A percentile compares a stretch with the other conserved stretches of the same genome.
Evolutionary conservation across 345 rosid genomes (phyloP).

Genomic region (Gossypium arboreum): DNA sequence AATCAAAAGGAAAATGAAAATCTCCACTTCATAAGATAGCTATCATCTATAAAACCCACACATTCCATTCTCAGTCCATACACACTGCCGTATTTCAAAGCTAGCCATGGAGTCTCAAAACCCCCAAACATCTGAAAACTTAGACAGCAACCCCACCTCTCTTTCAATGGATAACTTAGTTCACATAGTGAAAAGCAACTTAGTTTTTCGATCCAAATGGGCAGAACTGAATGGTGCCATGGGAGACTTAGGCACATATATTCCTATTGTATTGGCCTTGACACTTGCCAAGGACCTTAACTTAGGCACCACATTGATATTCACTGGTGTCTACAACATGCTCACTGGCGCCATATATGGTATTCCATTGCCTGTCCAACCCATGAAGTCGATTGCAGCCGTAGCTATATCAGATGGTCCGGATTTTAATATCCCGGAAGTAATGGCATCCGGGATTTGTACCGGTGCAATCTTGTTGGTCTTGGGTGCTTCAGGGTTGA

Average conservation of each 20-base stretch:
- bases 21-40: neutral
- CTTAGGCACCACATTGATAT: too few relatives aligned
- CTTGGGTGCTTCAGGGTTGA: slow-evolving; percentile 68
- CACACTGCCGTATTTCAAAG: too few relatives aligned
- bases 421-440: slow-evolving; percentile 64
- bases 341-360: slow-evolving; percentile 73
- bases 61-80: neutral
- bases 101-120: neutral
- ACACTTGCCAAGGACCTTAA: too few relatives aligned
- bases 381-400: slow-evolving; percentile 49
- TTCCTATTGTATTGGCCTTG: too few relatives aligned
- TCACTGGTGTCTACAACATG: slow-evolving; percentile 56
- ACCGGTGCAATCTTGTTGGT: slow-evolving; percentile 35
- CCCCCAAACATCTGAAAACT: neutral
- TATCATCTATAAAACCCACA: neutral
- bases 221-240: slow-evolving; percentile 27
- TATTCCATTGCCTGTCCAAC: slow-evolving; percentile 56
- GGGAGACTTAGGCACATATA: too few relatives aligned
- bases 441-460: slow-evolving; percentile 46
- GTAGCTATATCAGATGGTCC: slow-evolving; percentile 52
- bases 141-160: slow-evolving; percentile 1
- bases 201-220: slow-evolving; percentile 52
- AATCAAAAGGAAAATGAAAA: neutral
- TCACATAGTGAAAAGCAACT: slow-evolving; percentile 38
- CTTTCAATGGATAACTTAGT: slow-evolving; percentile 20